These are phyloP conservation scores for Lithocarpus polystachyus DNA, from an alignment of 306 rosid genomes.

Conservation along the genomic window DNA sequence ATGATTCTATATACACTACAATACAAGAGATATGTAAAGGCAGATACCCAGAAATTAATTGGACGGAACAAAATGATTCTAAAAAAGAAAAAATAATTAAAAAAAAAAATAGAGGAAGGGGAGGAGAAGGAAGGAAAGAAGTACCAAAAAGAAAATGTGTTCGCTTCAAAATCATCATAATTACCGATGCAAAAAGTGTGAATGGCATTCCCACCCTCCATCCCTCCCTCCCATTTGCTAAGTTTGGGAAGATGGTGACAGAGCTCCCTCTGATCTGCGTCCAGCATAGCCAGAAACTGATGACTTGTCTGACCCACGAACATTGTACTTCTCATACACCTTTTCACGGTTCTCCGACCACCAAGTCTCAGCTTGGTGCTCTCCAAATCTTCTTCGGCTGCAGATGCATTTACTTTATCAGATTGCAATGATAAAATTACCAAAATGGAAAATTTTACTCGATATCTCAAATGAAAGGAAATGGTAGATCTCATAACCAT, in stretches of 20 bases:
- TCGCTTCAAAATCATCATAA: constrained; percentile 29
- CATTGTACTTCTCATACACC: constrained; percentile 84
- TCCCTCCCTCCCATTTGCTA: constrained; percentile 36
- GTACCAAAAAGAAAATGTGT: constrained; percentile 18
- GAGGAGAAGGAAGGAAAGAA: constrained; percentile 15
- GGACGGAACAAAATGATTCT: constrained; percentile 40
- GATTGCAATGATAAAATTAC: background rate
- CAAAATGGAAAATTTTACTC: background rate
- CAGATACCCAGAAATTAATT: constrained; percentile 46
- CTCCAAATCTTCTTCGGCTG: constrained; percentile 98
- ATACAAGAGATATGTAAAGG: constrained; percentile 54
- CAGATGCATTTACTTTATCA: constrained; percentile 25
- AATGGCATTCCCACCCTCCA: constrained; percentile 33
- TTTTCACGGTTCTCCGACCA: constrained; percentile 92
- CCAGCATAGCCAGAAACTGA: constrained; percentile 50
- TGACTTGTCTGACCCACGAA: constrained; percentile 64
- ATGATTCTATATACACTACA: constrained; percentile 68
- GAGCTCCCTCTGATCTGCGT: constrained; percentile 44
- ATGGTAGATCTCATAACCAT: constrained; percentile 2
- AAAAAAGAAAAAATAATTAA: background rate
- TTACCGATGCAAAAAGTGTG: constrained; percentile 45
- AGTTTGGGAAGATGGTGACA: constrained; percentile 52
- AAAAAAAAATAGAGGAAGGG: background rate
- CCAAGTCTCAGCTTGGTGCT: constrained; percentile 98
- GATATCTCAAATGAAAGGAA: background rate